phyloP scores from a whole-genome alignment of 2,329 filamentous ascomycete species.

The Aspergillus pseudonomiae region DNA sequence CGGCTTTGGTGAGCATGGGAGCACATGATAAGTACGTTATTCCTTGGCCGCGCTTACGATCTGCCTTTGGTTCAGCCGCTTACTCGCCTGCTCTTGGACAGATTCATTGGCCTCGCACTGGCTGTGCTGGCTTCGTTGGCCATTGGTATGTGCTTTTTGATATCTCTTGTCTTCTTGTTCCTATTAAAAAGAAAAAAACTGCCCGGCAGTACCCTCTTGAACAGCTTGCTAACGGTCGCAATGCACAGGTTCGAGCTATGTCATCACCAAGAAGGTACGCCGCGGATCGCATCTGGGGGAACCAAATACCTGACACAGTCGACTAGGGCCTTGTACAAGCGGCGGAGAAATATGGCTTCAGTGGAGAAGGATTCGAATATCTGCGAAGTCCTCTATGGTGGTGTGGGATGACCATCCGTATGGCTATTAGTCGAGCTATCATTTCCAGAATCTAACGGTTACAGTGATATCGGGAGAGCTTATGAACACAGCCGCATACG shows the following conservation, averaged over 20 bases:
- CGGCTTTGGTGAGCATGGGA: neutral
- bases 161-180: neutral
- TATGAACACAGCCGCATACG: slow-evolving; percentile 97
- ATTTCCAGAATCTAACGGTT: neutral
- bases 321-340: neutral
- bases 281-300: neutral
- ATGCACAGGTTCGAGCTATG: neutral
- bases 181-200: neutral
- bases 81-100: neutral
- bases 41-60: neutral
- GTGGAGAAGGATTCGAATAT: slow-evolving; percentile 1
- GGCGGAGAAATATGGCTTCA: slow-evolving; percentile 2
- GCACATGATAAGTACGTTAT: neutral
- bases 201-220: neutral
- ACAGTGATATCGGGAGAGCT: slow-evolving; percentile 66
- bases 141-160: neutral
- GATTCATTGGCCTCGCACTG: slow-evolving; percentile 4
- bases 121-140: neutral
- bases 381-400: neutral
- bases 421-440: neutral
- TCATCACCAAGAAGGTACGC: slow-evolving; percentile 5
- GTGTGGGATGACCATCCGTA: neutral
- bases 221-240: neutral
- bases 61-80: neutral
- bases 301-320: neutral